Conservation (phyloP, 2,329 filamentous ascomycete species). For the Teratosphaeria zuluensis region DNA sequence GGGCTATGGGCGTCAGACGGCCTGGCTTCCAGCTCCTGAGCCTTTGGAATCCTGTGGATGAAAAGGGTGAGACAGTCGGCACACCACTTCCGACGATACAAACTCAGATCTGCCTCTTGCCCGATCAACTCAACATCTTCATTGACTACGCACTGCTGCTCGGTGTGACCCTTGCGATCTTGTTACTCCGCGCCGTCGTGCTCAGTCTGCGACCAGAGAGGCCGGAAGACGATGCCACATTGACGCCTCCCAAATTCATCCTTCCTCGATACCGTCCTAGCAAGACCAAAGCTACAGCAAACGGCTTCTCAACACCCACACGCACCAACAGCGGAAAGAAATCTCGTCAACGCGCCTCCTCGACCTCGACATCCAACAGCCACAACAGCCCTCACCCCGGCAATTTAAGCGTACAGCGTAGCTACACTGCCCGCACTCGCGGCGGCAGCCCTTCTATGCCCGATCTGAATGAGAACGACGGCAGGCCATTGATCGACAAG, state of each 20-base stretch:
- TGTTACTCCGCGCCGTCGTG: slow-evolving; percentile 37
- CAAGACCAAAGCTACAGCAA: slow-evolving; percentile 12
- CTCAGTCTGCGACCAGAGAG: slow-evolving; percentile 18
- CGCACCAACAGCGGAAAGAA: slow-evolving; percentile 11
- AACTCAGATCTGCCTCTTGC: slow-evolving; percentile 81
- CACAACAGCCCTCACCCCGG: slow-evolving; percentile 12
- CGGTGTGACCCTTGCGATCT: slow-evolving; percentile 39
- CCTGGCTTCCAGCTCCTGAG: slow-evolving; percentile 84
- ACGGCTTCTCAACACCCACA: slow-evolving; percentile 15
- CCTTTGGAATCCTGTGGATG: slow-evolving; percentile 82
- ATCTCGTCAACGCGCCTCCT: slow-evolving; percentile 23
- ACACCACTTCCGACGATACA: slow-evolving; percentile 54
- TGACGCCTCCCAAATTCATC: not conserved
- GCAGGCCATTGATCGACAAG: slow-evolving; percentile 29
- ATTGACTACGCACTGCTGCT: slow-evolving; percentile 64
- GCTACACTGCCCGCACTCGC: slow-evolving; percentile 25
- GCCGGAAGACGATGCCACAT: not conserved
- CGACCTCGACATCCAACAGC: slow-evolving; percentile 22
- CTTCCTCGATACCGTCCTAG: slow-evolving; percentile 8
- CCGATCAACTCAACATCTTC: slow-evolving; percentile 77
- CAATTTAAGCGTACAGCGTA: slow-evolving; percentile 21
- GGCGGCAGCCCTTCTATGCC: slow-evolving; percentile 27
- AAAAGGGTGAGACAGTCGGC: slow-evolving; percentile 23
- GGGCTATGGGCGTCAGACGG: slow-evolving; percentile 87
- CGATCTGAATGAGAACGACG: slow-evolving; percentile 12